A percentile compares a stretch with the other conserved stretches of the same genome.
phyloP scores from a whole-genome alignment of 306 rosid species.

The Fragaria iinumae region DNA sequence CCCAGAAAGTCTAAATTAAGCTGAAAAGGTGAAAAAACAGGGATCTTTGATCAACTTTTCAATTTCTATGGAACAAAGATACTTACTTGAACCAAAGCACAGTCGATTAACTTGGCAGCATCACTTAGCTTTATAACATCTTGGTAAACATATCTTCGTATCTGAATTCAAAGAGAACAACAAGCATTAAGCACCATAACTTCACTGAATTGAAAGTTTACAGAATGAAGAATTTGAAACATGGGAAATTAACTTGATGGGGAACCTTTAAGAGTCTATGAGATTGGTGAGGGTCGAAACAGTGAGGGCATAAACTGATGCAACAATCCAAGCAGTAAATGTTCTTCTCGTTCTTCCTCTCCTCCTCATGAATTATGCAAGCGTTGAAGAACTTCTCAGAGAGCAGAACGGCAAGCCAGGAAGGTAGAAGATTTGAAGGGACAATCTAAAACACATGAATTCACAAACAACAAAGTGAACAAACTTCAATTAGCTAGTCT shows the following conservation, averaged over 20 bases:
- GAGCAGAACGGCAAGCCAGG: slow-evolving; percentile 75
- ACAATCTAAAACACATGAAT: slow-evolving; percentile 28
- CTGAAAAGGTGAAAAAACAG: background rate
- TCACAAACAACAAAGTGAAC: background rate
- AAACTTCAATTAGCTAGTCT: slow-evolving; percentile 11
- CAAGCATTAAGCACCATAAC: background rate
- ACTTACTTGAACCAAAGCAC: slow-evolving; percentile 78
- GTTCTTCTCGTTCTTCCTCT: slow-evolving; percentile 88
- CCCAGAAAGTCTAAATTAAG: slow-evolving; percentile 10
- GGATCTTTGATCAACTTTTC: slow-evolving; percentile 1
- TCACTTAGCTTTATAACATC: slow-evolving; percentile 80
- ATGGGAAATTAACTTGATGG: background rate
- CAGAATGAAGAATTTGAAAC: background rate
- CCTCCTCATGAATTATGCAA: slow-evolving; percentile 77
- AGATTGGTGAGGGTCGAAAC: slow-evolving; percentile 63
- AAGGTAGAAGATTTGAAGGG: slow-evolving; percentile 46
- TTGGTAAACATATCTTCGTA: slow-evolving; percentile 80
- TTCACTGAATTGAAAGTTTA: background rate
- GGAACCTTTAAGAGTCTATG: slow-evolving; percentile 82
- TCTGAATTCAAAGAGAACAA: slow-evolving; percentile 34
- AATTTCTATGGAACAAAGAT: background rate
- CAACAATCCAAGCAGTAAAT: slow-evolving; percentile 86
- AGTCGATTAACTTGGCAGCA: slow-evolving; percentile 71
- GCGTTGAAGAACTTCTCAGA: slow-evolving; percentile 90
- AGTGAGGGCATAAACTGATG: slow-evolving; percentile 89